phyloP scores from a whole-genome alignment of 257 asterid genomes.

The Marsdenia floribunda region DNA sequence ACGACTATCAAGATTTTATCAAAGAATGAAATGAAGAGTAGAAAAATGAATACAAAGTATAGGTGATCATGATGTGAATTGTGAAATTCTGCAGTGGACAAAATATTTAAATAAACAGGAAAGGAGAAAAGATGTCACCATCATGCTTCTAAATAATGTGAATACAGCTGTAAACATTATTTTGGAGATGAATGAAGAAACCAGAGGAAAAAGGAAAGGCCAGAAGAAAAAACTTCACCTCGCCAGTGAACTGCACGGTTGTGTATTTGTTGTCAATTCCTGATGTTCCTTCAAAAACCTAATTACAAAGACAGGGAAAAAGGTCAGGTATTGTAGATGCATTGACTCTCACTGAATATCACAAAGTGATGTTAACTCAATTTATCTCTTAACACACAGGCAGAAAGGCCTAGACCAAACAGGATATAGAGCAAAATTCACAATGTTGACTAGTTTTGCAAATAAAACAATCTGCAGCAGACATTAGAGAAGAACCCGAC shows the following conservation, averaged over 20 bases:
- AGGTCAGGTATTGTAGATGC: constrained; percentile 10
- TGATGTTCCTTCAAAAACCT: constrained; percentile 98
- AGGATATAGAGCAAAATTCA: background rate
- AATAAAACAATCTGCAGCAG: background rate
- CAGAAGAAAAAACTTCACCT: constrained; percentile 43
- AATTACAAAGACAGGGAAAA: constrained; percentile 20
- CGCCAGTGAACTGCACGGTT: constrained; percentile 96
- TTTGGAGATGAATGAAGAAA: constrained; percentile 20
- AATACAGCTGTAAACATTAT: background rate
- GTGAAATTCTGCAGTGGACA: background rate
- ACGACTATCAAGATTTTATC: background rate
- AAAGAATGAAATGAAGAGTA: background rate
- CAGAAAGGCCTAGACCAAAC: background rate
- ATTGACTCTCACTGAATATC: constrained; percentile 3
- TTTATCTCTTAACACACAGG: constrained; percentile 9
- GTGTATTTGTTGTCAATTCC: constrained; percentile 96
- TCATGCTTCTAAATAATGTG: background rate
- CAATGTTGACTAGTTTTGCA: background rate
- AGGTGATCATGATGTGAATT: background rate
- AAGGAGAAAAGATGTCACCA: background rate
- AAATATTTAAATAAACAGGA: background rate
- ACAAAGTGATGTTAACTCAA: constrained; percentile 9
- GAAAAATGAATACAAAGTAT: background rate
- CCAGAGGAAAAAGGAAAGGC: background rate
- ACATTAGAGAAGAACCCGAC: background rate